Evolutionary conservation across 345 rosid genomes (phyloP), one percentile per base, ranked within the genome.

Genomic region (Angophora floribunda): DNA sequence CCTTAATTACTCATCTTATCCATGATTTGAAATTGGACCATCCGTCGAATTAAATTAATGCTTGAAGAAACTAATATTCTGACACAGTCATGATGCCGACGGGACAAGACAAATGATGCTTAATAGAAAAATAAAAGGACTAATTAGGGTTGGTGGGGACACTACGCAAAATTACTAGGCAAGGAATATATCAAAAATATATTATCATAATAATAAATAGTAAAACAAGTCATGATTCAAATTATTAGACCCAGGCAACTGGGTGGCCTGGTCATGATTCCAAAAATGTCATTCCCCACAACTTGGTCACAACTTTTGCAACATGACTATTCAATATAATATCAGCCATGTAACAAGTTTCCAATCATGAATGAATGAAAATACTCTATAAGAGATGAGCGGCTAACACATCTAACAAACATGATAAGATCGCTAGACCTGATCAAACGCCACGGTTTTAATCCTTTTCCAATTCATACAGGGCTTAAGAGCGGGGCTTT

Each of bases 301-400:
- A 19, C 13, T 5, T 36, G 49, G 14, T 26, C 13, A 41, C 1
- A 1, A 36, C 49, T 36, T 36, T 17, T 70, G 2, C 26, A 36
- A 0, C 6, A 5, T 14, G 7, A 41, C 7, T 3, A 11, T 4
- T 75, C 26, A 1, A 5, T 21, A 0, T 19, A 19, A 75, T 19
- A 1, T 2, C 0, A 36, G 19, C 14, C 49, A 5, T 0, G 32
- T 65, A 0, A n/a, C 21, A 0, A 28, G 32, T 26, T 61, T 28
- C 32, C 5, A 0, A n/a, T 63, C 9, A 13, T 0, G 1, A n/a
- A 63, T 14, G 36, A n/a, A 63, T 0, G 5, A 1, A 4, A 8
- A 3, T 10, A 9, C 13, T 70, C 36, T 17, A 36, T 36, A 36
- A 36, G 1, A 0, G 24, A 70, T 0, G 0, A 36, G 82, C 6